Evolutionary conservation across 1,139 yeast genomes (phyloP).

Genomic region (Candida dubliniensis): DNA sequence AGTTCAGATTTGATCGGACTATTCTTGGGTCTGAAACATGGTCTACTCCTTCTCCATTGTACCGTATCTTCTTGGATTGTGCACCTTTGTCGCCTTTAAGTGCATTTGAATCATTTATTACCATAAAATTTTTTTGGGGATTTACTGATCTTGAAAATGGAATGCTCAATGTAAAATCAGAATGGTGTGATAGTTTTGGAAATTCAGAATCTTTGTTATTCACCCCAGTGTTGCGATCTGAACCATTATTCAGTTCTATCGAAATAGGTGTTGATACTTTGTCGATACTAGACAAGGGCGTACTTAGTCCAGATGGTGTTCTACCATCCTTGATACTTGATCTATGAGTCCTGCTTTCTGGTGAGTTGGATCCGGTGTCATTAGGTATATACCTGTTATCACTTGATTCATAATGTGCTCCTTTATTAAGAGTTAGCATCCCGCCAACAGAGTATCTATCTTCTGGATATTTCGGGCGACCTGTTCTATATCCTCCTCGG

Average conservation of each 20-base stretch:
- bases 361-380: slow-evolving; percentile 3
- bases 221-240: slow-evolving; percentile 33
- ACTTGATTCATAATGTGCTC: slow-evolving; percentile 11
- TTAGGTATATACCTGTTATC: slow-evolving; percentile 12
- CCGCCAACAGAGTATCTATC: slow-evolving; percentile 8
- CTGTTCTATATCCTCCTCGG: slow-evolving; percentile 8
- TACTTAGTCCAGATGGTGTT: slow-evolving; percentile 10
- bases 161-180: slow-evolving; percentile 20
- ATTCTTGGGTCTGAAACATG: slow-evolving; percentile 37
- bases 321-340: background rate
- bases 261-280: slow-evolving; percentile 2
- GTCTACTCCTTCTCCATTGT: slow-evolving; percentile 31
- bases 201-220: slow-evolving; percentile 35
- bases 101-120: slow-evolving; percentile 60
- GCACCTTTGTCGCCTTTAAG: slow-evolving; percentile 36
- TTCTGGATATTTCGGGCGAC: background rate
- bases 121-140: slow-evolving; percentile 36
- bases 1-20: slow-evolving; percentile 28
- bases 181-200: slow-evolving; percentile 33
- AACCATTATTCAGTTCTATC: slow-evolving; percentile 19
- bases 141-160: slow-evolving; percentile 19
- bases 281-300: slow-evolving; percentile 8
- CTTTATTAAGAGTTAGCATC: slow-evolving; percentile 9
- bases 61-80: slow-evolving; percentile 37
- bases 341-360: slow-evolving; percentile 3